Evolutionary conservation across 306 rosid genomes (phyloP), one percentile per base, ranked within the genome.

Genomic region (Quillaja saponaria): DNA sequence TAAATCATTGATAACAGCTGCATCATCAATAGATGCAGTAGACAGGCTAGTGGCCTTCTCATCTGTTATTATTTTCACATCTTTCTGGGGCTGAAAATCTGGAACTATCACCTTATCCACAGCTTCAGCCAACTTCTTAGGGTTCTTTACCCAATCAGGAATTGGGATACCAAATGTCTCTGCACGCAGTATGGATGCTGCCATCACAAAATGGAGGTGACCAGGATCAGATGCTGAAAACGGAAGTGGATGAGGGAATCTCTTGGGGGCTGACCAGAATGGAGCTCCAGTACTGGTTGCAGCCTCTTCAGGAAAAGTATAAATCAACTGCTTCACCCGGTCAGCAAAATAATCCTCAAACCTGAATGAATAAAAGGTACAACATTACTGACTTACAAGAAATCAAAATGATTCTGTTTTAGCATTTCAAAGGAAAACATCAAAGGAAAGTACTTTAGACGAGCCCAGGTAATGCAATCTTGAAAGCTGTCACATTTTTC

Each of bases 211-310:
- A 57, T 86, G 89, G 31, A 92, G 86, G 76, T 89, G 89, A 58
- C 89, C 80, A 0, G 45, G 65, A 78, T 92, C 99, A 65, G 85
- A 68, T 34, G 83, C 10, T 60, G 96, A 88, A 76, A 89, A 92
- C 84, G 78, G 83, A 53, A 88, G 74, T 5, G 99, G 89, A 47
- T 13, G 96, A 58, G 99, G 99, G 67, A 88, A 92, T 58, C 99
- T 76, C 74, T 92, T 92, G 5, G 99, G 99, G 34, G 99, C 99
- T 48, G 99, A 92, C 99, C 99, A 92, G 80, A 92, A 92, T 16
- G 94, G 94, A 56, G 85, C 84, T 56, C 99, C 99, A 18, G 86
- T 92, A 72, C 99, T 89, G 9, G 99, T 92, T 57, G 81, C 69
- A 56, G 99, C 96, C 79, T 92, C 90, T 79, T 92, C 99, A 21